Conservation (phyloP, 371 early-diverging fungal genomes). For the Zychaea mexicana region DNA sequence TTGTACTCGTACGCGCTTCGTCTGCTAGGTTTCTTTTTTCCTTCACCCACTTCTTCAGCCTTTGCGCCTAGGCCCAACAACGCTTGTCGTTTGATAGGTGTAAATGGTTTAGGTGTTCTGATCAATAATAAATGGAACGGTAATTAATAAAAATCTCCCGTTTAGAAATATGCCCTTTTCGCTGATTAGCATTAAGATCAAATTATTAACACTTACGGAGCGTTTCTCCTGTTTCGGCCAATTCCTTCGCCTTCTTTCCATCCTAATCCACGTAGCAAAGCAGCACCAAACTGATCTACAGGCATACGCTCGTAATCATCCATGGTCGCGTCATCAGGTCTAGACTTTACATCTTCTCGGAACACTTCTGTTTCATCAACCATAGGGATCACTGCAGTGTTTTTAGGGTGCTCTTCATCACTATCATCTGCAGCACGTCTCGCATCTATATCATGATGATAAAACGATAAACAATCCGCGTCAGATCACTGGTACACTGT, state of each 20-base stretch:
- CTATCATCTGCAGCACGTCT: conserved; percentile 50
- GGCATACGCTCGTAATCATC: conserved; percentile 87
- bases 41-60: conserved; percentile 41
- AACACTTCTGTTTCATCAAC: conserved; percentile 53
- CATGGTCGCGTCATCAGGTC: conserved; percentile 67
- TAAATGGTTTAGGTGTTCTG: conserved; percentile 27
- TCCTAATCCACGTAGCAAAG: conserved; percentile 90
- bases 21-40: conserved; percentile 23
- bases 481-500: background rate
- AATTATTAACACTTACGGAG: conserved; percentile 25
- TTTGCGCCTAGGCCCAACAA: conserved; percentile 80
- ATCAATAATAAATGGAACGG: background rate
- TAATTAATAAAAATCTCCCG: conserved; percentile 6
- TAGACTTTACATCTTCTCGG: conserved; percentile 47
- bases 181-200: background rate
- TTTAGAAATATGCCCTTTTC: background rate
- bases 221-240: conserved; percentile 50
- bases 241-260: conserved; percentile 82
- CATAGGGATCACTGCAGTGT: conserved; percentile 47
- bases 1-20: conserved; percentile 40
- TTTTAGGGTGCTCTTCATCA: conserved; percentile 18
- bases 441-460: conserved; percentile 31
- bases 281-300: conserved; percentile 89
- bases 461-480: background rate
- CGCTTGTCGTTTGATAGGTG: conserved; percentile 60